Conservation (phyloP, 192 early-diverging fungal genomes). For the Entomortierella parvispora region DNA sequence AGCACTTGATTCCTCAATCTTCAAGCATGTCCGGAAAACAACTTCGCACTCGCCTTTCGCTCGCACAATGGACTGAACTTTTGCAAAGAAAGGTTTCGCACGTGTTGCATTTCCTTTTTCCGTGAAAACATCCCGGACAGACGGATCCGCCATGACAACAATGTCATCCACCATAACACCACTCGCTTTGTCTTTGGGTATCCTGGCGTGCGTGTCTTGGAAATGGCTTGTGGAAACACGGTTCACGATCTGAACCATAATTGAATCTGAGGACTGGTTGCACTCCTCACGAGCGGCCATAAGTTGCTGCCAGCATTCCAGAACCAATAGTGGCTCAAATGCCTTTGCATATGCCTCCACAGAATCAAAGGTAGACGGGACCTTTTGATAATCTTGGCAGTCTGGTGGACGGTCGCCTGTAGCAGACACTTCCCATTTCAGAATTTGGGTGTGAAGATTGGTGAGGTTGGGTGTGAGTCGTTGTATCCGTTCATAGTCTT, state of each 20-base stretch:
- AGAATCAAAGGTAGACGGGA: constrained; percentile 70
- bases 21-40: constrained; percentile 57
- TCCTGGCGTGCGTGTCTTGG: constrained; percentile 71
- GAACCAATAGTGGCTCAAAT: constrained; percentile 85
- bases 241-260: constrained; percentile 52
- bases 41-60: constrained; percentile 59
- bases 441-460: constrained; percentile 64
- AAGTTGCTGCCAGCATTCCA: constrained; percentile 90
- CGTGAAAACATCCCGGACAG: constrained; percentile 44
- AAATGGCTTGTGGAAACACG: constrained; percentile 79
- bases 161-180: constrained; percentile 73
- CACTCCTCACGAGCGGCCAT: constrained; percentile 75
- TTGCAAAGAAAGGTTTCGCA: constrained; percentile 60
- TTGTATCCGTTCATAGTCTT: constrained; percentile 56
- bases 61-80: constrained; percentile 57
- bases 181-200: constrained; percentile 36
- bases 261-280: constrained; percentile 58
- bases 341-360: constrained; percentile 66
- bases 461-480: constrained; percentile 64
- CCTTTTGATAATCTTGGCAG: constrained; percentile 34
- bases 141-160: constrained; percentile 65
- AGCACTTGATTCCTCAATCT: constrained; percentile 51
- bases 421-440: constrained; percentile 68
- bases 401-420: constrained; percentile 67
- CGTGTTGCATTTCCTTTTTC: constrained; percentile 8